A percentile compares a stretch with the other conserved stretches of the same genome.
Evolutionary conservation across 371 early-diverging fungal species (phyloP).

Genomic region (Mucor ambiguus): DNA sequence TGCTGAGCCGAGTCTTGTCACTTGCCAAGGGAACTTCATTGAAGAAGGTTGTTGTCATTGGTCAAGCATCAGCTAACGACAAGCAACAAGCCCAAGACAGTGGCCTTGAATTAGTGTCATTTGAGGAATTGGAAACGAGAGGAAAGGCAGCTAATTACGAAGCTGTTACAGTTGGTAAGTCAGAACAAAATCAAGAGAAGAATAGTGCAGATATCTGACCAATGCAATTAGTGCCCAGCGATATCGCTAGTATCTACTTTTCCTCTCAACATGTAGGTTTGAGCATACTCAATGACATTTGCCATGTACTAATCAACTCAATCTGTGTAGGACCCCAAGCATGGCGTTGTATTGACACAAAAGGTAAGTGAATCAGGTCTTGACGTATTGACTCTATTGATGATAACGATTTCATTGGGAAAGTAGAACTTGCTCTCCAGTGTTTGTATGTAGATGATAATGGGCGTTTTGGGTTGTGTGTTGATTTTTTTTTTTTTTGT

Average conservation of each 20-base stretch:
- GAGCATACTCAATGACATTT: no score
- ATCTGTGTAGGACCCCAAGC: conserved; percentile 19
- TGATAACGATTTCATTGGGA: not conserved
- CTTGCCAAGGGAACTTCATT: conserved; percentile 24
- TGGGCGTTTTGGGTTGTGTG: not conserved
- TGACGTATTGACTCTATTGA: not conserved
- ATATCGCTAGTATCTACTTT: conserved; percentile 47
- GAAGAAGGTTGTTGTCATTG: conserved; percentile 34
- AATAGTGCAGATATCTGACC: not conserved
- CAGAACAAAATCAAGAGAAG: not conserved
- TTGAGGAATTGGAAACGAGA: conserved; percentile 37
- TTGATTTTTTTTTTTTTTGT: not conserved
- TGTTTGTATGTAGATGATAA: conserved; percentile 19
- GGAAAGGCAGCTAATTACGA: conserved; percentile 32
- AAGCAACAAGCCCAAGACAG: conserved; percentile 17
- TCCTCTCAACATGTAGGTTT: conserved; percentile 17
- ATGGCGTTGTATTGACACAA: conserved; percentile 52
- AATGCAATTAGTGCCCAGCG: conserved; percentile 28
- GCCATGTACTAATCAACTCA: not conserved
- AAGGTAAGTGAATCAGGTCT: conserved; percentile 25
- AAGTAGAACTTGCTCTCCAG: conserved; percentile 21
- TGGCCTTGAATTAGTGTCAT: conserved; percentile 29
- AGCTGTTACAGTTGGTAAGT: conserved; percentile 35
- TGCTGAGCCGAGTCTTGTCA: conserved; percentile 24
- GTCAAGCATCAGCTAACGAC: conserved; percentile 20